phyloP scores from a whole-genome alignment of 129 eudicot genomes.

The Daucus carota region DNA sequence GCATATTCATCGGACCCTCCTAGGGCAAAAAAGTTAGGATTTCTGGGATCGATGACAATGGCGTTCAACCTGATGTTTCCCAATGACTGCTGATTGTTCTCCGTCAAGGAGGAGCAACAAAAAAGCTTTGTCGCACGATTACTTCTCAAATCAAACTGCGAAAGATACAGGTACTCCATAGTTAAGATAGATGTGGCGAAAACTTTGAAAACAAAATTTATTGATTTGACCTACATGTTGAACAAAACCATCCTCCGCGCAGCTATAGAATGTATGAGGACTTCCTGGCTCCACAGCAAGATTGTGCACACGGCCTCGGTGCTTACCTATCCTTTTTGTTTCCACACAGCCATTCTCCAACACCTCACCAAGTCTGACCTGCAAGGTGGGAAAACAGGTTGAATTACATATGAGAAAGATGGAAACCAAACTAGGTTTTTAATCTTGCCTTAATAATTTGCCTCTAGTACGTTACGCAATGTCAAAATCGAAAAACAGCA shows the following conservation, averaged over 20 bases:
- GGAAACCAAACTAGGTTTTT: too few species aligned
- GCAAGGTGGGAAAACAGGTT: slow-evolving; percentile 5
- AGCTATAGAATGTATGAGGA: slow-evolving; percentile 80
- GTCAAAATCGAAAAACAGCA: background rate
- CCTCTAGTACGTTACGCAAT: background rate
- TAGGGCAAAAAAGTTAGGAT: slow-evolving; percentile 64
- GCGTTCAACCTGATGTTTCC: slow-evolving; percentile 50
- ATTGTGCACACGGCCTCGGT: slow-evolving; percentile 75
- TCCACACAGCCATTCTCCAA: slow-evolving; percentile 51
- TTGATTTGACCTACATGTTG: slow-evolving; percentile 49
- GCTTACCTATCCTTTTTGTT: slow-evolving; percentile 67
- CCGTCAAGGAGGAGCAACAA: slow-evolving; percentile 50
- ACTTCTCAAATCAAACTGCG: slow-evolving; percentile 85
- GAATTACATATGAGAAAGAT: too few species aligned
- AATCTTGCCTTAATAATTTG: background rate
- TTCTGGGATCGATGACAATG: slow-evolving; percentile 65
- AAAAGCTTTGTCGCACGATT: slow-evolving; percentile 61
- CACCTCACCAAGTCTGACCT: slow-evolving; percentile 72
- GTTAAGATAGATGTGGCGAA: background rate
- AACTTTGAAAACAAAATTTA: background rate
- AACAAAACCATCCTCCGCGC: slow-evolving; percentile 86
- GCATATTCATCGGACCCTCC: slow-evolving; percentile 78
- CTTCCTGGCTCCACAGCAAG: slow-evolving; percentile 89
- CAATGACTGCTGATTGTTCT: slow-evolving; percentile 26
- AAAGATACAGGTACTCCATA: slow-evolving; percentile 10